A percentile compares a stretch with the other conserved stretches of the same genome.
These are phyloP conservation scores for Acanthamoeba lenticulata DNA, from an alignment of 208 protist genomes.

Conservation along the genomic window DNA sequence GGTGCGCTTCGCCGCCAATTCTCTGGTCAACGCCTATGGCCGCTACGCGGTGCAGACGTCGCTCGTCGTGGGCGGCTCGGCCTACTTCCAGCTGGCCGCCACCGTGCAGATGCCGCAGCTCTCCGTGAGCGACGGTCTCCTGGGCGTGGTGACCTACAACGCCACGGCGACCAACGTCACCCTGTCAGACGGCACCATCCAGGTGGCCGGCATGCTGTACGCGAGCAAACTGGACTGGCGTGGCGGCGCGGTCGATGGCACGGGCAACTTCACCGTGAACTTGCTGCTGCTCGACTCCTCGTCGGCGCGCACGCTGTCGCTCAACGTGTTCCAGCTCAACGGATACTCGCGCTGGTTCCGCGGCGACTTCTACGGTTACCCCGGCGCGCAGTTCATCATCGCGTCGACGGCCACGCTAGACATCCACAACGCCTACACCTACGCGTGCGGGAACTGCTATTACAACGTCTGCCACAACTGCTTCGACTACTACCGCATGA, in stretches of 20 bases:
- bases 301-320: not conserved
- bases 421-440: slow-evolving; percentile 43
- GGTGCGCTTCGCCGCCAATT: not conserved
- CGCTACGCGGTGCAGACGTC: slow-evolving; percentile 10
- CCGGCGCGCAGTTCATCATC: not conserved
- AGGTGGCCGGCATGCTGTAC: slow-evolving; percentile 20
- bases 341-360: slow-evolving; percentile 34
- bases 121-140: slow-evolving; percentile 1
- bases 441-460: slow-evolving; percentile 23
- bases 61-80: not conserved
- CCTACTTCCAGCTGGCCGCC: slow-evolving; percentile 42
- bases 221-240: not conserved
- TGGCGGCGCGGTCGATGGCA: not conserved
- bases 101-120: not conserved
- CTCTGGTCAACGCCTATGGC: not conserved
- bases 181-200: not conserved
- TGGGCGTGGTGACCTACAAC: not conserved
- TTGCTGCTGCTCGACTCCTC: not conserved
- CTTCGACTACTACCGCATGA: slow-evolving; percentile 62
- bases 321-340: slow-evolving; percentile 40
- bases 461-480: slow-evolving; percentile 63
- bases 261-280: slow-evolving; percentile 59
- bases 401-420: slow-evolving; percentile 48
- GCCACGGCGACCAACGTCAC: slow-evolving; percentile 28
- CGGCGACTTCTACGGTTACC: slow-evolving; percentile 30